Conservation (phyloP, 1,284 basidiomycete species). For the Puccinia hordei region DNA sequence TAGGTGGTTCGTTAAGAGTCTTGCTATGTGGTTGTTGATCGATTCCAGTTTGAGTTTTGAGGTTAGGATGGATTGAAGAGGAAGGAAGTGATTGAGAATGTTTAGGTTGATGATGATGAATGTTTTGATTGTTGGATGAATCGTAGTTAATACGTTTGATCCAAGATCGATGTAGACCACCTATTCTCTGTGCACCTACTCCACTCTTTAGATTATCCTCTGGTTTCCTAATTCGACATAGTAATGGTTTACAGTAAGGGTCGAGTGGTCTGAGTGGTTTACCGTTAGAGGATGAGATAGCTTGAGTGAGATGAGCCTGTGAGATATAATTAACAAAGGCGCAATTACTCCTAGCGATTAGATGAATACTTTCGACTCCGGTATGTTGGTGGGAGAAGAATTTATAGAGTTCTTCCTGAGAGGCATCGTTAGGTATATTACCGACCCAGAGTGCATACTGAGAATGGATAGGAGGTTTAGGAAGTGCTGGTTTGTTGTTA, state of each 20-base stretch:
- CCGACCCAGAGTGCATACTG: constrained; percentile 95
- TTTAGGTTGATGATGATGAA: background rate
- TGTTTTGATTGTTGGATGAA: background rate
- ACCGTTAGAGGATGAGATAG: constrained; percentile 75
- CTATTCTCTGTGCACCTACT: constrained; percentile 84
- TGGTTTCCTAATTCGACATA: constrained; percentile 79
- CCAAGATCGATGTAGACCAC: constrained; percentile 79
- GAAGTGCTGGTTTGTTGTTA: background rate
- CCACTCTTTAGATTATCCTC: constrained; percentile 87
- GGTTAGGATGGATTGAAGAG: background rate
- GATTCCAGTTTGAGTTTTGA: too few relatives aligned
- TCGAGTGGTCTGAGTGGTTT: constrained; percentile 69
- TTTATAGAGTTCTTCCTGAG: constrained; percentile 81
- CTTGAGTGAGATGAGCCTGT: constrained; percentile 68
- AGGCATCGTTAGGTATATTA: constrained; percentile 79
- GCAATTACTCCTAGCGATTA: constrained; percentile 87
- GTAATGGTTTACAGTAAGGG: constrained; percentile 72
- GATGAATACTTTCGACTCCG: constrained; percentile 83
- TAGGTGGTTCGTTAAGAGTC: background rate
- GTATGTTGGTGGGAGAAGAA: constrained; percentile 68
- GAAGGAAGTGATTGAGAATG: background rate
- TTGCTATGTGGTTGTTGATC: background rate
- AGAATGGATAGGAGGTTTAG: constrained; percentile 1
- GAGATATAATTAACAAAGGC: constrained; percentile 86
- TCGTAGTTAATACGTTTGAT: constrained; percentile 59